These are phyloP conservation scores for Aureoboletus auriporus DNA, from an alignment of 768 basidiomycete species.

Conservation along the genomic window DNA sequence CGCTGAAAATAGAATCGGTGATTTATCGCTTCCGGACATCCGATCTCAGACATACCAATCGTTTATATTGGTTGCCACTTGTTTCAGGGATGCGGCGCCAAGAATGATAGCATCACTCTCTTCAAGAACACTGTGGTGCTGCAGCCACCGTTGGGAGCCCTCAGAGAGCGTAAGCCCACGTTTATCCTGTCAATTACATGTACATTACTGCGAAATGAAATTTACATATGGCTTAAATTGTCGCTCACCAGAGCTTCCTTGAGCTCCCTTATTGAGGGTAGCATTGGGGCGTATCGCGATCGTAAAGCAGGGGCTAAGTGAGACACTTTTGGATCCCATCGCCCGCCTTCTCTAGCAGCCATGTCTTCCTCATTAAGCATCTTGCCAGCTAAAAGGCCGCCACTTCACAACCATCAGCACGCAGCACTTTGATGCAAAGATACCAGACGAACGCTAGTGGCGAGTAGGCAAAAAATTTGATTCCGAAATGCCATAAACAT, in stretches of 20 bases:
- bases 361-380: constrained; percentile 12
- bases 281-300: constrained; percentile 9
- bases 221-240: too few relatives aligned
- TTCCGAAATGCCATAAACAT: constrained; percentile 38
- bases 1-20: constrained; percentile 12
- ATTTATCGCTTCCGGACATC: background rate
- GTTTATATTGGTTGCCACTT: constrained; percentile 29
- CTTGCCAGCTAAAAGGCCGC: constrained; percentile 13
- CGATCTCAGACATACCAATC: constrained; percentile 10
- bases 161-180: constrained; percentile 8
- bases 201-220: background rate
- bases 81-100: constrained; percentile 32
- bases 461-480: constrained; percentile 33
- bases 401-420: constrained; percentile 1
- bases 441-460: constrained; percentile 8
- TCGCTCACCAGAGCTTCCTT: constrained; percentile 10
- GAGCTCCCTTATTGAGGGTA: constrained; percentile 9
- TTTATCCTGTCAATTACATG: constrained; percentile 6
- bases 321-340: constrained; percentile 16
- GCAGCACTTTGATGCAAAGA: background rate
- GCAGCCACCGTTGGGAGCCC: constrained; percentile 11
- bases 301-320: constrained; percentile 6
- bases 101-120: constrained; percentile 32
- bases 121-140: constrained; percentile 17
- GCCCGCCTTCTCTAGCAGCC: constrained; percentile 4